Evolutionary conservation across 768 basidiomycete genomes (phyloP).

Genomic region (Exsudoporus frostii): DNA sequence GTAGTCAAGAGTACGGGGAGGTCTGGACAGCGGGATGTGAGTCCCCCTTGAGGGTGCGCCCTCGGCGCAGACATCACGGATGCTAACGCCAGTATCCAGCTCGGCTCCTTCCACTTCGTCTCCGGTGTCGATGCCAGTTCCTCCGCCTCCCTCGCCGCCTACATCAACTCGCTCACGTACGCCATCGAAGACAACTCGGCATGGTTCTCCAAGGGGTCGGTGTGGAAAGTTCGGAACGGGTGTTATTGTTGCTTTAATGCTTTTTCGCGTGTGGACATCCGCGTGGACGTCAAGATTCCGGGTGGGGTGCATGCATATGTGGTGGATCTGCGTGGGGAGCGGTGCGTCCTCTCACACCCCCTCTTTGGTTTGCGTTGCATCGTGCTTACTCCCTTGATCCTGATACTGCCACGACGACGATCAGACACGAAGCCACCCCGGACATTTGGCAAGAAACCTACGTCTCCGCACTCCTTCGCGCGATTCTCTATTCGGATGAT

Average conservation of each 20-base stretch:
- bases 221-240: constrained; percentile 91
- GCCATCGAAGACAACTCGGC: constrained; percentile 85
- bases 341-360: constrained; percentile 49
- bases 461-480: constrained; percentile 85
- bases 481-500: constrained; percentile 96
- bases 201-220: constrained; percentile 84
- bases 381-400: neutral
- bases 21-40: constrained; percentile 81
- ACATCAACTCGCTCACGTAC: constrained; percentile 98
- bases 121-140: constrained; percentile 99
- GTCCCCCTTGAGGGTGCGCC: constrained; percentile 25
- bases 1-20: constrained; percentile 89
- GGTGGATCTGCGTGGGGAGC: constrained; percentile 90
- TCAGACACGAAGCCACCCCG: constrained; percentile 76
- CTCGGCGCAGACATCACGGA: neutral
- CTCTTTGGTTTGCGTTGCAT: neutral
- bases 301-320: constrained; percentile 95
- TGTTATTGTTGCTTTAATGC: constrained; percentile 99
- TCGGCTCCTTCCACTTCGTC: constrained; percentile 95
- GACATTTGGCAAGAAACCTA: constrained; percentile 99
- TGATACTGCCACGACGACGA: too few species aligned
- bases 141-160: constrained; percentile 94
- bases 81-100: constrained; percentile 38
- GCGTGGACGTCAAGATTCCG: constrained; percentile 98
- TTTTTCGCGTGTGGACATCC: constrained; percentile 92